Conservation (phyloP, 768 basidiomycete genomes). For the Artomyces pyxidatus region DNA sequence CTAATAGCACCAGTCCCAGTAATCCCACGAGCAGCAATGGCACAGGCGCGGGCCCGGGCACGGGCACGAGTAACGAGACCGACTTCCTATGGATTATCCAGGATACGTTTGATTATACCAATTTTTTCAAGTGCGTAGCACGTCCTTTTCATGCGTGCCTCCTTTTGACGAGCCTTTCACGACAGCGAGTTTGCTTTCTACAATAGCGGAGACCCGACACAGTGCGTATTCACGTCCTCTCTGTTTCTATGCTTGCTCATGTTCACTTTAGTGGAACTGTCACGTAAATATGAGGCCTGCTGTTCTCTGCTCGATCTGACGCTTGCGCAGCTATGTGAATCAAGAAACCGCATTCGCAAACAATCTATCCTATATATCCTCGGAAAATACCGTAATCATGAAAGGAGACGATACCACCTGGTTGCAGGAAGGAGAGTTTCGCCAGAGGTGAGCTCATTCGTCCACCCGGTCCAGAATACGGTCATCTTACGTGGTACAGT, state of each 20-base stretch:
- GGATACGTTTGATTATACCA: slow-evolving; percentile 11
- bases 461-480: neutral
- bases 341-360: slow-evolving; percentile 40
- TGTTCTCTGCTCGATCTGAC: slow-evolving; percentile 1
- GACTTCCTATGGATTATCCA: slow-evolving; percentile 13
- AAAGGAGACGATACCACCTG: slow-evolving; percentile 62
- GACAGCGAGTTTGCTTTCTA: slow-evolving; percentile 9
- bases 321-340: slow-evolving; percentile 49
- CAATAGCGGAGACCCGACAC: slow-evolving; percentile 8
- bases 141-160: neutral
- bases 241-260: neutral
- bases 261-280: slow-evolving; percentile 51
- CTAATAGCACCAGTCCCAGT: neutral
- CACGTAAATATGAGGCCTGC: slow-evolving; percentile 36
- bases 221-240: slow-evolving; percentile 15
- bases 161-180: too few species aligned
- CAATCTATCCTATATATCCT: slow-evolving; percentile 48
- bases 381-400: slow-evolving; percentile 61
- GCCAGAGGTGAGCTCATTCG: slow-evolving; percentile 43
- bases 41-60: too few species aligned
- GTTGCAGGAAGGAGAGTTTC: slow-evolving; percentile 43
- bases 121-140: slow-evolving; percentile 15
- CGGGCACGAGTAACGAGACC: neutral
- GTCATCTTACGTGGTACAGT: slow-evolving; percentile 27
- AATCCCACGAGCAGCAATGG: neutral